Percentiles rank a stretch among this genome's conserved stretches.
These are phyloP conservation scores for Kokia cookei DNA, from an alignment of 441 rosid species.

Conservation along the genomic window DNA sequence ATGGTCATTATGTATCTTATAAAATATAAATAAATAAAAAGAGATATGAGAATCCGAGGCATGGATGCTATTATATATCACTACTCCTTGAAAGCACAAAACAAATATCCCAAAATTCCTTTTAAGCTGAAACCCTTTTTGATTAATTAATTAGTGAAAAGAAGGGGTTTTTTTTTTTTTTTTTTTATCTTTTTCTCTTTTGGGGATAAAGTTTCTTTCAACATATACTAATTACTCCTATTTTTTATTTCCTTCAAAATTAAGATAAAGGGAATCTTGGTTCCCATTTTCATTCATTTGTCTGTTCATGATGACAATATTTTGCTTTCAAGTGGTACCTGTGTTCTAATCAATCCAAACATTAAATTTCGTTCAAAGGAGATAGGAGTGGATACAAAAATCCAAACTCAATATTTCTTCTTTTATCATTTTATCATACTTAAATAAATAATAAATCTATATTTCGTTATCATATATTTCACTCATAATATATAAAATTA, in stretches of 20 bases:
- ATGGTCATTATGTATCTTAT: background rate
- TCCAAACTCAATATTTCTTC: no score
- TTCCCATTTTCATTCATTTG: background rate
- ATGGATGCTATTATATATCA: background rate
- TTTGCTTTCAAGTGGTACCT: background rate
- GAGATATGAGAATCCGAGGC: background rate
- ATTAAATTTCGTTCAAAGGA: no score
- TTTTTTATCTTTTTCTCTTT: background rate
- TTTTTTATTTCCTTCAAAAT: background rate
- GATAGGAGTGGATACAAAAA: no score
- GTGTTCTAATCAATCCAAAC: no score
- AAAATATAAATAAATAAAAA: background rate
- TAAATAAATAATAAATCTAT: no score
- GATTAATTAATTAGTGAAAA: background rate
- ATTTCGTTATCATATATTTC: no score
- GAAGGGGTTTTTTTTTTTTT: no score
- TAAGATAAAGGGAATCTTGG: background rate
- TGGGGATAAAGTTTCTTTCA: background rate
- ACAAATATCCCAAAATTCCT: background rate
- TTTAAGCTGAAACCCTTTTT: background rate
- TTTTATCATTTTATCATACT: no score
- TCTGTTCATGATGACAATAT: background rate
- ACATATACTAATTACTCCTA: background rate
- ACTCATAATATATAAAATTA: background rate
- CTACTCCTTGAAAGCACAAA: background rate